A percentile compares a stretch with the other conserved stretches of the same genome.
Conservation (phyloP, 768 basidiomycete genomes). For the Rhizopogon rudus region DNA sequence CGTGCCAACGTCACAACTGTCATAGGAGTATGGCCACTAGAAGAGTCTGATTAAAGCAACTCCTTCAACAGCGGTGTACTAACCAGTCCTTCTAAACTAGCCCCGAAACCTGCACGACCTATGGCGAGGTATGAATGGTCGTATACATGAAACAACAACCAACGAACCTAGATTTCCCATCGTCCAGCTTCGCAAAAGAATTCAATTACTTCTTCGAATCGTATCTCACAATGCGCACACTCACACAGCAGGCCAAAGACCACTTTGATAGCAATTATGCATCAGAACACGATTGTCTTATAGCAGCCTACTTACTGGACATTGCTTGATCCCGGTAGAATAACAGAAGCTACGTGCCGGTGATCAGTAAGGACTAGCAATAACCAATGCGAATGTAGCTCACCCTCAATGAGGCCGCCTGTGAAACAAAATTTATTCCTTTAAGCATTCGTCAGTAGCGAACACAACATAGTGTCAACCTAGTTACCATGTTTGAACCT, state of each 20-base stretch:
- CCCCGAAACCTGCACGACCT: slow-evolving; percentile 52
- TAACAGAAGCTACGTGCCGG: slow-evolving; percentile 28
- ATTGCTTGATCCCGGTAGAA: slow-evolving; percentile 37
- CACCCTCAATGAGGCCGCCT: slow-evolving; percentile 61
- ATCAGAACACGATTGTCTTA: background rate
- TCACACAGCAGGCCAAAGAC: slow-evolving; percentile 46
- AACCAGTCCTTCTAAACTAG: slow-evolving; percentile 59
- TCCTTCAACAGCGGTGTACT: slow-evolving; percentile 18
- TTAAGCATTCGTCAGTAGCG: background rate
- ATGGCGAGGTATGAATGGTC: slow-evolving; percentile 12
- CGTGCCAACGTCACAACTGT: slow-evolving; percentile 73
- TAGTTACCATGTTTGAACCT: slow-evolving; percentile 26
- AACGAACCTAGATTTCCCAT: slow-evolving; percentile 44
- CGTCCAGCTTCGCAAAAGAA: slow-evolving; percentile 34
- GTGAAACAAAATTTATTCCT: slow-evolving; percentile 80
- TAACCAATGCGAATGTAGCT: background rate
- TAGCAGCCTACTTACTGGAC: slow-evolving; percentile 21
- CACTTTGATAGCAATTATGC: slow-evolving; percentile 19
- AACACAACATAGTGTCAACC: background rate
- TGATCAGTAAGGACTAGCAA: background rate
- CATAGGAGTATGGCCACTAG: slow-evolving; percentile 52
- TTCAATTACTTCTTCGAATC: slow-evolving; percentile 6
- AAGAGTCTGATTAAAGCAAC: slow-evolving; percentile 10
- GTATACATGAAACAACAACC: background rate
- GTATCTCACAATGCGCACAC: slow-evolving; percentile 3